Conservation (phyloP, 73 alveolate genomes). For the Paramecium sonneborni region DNA sequence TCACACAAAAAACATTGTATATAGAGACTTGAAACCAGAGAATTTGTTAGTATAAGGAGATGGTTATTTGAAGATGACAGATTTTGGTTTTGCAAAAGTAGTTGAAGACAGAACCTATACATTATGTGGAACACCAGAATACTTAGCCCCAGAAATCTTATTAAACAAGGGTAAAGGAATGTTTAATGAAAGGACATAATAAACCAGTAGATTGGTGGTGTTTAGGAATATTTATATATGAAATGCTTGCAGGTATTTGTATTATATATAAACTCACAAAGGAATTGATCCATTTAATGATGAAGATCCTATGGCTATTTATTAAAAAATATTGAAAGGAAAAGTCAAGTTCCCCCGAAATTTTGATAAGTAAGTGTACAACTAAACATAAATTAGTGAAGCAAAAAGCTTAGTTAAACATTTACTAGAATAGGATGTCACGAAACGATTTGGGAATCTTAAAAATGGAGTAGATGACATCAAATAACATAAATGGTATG, state of each 20-base stretch:
- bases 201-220: conserved; percentile 99
- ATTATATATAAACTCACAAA: conserved; percentile 52
- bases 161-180: conserved; percentile 74
- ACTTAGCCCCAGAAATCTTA: conserved; percentile 97
- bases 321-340: conserved; percentile 91
- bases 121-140: conserved; percentile 99
- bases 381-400: conserved; percentile 48
- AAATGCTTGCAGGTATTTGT: conserved; percentile 90
- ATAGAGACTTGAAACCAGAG: conserved; percentile 98
- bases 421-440: conserved; percentile 84
- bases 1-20: conserved; percentile 94
- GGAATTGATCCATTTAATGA: conserved; percentile 92
- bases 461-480: conserved; percentile 91
- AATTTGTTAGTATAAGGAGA: conserved; percentile 88
- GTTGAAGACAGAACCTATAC: conserved; percentile 98
- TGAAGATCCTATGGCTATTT: conserved; percentile 97
- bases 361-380: conserved; percentile 71
- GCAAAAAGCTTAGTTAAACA: conserved; percentile 86
- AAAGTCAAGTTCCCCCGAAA: conserved; percentile 87
- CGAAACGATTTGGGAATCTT: conserved; percentile 90
- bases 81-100: conserved; percentile 99
- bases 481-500: conserved; percentile 88
- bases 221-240: conserved; percentile 93
- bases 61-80: conserved; percentile 98
- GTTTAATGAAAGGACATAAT: conserved; percentile 90